Evolutionary conservation across 2,329 filamentous ascomycete genomes (phyloP).

Genomic region (Calonectria hongkongensis): DNA sequence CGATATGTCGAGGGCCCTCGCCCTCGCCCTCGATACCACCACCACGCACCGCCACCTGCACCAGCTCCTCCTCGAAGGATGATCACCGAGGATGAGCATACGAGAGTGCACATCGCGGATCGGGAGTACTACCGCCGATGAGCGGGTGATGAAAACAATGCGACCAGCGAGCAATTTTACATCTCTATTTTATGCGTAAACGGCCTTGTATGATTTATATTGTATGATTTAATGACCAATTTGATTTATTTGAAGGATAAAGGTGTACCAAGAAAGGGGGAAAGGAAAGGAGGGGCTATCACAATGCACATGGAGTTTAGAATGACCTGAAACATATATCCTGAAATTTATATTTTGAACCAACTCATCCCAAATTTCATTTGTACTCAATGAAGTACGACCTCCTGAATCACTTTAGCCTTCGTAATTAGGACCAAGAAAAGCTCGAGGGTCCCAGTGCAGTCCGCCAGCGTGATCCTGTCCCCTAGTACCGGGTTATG

Average conservation of each 20-base stretch:
- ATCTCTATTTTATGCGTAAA: conserved; percentile 20
- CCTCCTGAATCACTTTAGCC: background rate
- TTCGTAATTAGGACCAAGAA: background rate
- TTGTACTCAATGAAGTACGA: background rate
- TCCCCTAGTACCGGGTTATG: background rate
- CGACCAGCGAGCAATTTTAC: background rate
- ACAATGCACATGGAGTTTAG: conserved; percentile 39
- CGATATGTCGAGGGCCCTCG: conserved; percentile 72
- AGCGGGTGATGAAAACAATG: background rate
- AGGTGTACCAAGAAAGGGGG: conserved; percentile 16
- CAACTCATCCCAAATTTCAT: background rate
- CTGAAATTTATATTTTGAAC: conserved; percentile 12
- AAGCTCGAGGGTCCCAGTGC: background rate
- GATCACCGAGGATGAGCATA: conserved; percentile 56
- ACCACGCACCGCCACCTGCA: conserved; percentile 56
- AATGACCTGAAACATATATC: conserved; percentile 38
- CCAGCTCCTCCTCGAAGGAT: conserved; percentile 56
- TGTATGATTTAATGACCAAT: conserved; percentile 49
- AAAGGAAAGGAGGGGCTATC: conserved; percentile 1
- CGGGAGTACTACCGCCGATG: conserved; percentile 56
- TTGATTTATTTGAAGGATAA: conserved; percentile 32
- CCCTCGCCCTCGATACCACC: conserved; percentile 57
- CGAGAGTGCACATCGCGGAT: conserved; percentile 60
- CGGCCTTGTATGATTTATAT: conserved; percentile 37
- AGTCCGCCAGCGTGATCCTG: background rate